These are phyloP conservation scores for Akebia trifoliata DNA, from an alignment of 164 flowering plant genomes.

Conservation along the genomic window DNA sequence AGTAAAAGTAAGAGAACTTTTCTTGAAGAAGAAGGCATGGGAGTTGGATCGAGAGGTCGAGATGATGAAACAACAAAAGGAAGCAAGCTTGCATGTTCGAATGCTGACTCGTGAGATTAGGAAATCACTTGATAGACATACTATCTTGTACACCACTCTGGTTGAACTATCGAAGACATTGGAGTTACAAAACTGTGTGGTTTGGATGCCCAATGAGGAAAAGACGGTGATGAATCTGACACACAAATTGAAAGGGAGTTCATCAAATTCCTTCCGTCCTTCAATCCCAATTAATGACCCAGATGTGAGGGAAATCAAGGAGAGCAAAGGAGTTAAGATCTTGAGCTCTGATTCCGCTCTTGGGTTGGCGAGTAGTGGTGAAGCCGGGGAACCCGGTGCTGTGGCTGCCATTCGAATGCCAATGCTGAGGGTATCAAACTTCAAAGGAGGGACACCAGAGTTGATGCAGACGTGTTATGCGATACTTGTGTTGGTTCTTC, in stretches of 20 bases:
- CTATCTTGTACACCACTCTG: constrained; percentile 73
- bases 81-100: constrained; percentile 76
- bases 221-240: constrained; percentile 65
- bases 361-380: constrained; percentile 55
- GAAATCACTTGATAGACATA: constrained; percentile 76
- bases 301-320: constrained; percentile 58
- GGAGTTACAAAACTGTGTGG: constrained; percentile 70
- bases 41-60: constrained; percentile 85
- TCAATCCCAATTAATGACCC: constrained; percentile 47
- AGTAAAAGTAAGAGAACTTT: constrained; percentile 83
- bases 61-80: constrained; percentile 60
- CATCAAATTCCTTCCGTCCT: constrained; percentile 9
- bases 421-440: constrained; percentile 77
- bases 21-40: constrained; percentile 77
- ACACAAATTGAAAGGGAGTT: constrained; percentile 49
- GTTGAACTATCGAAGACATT: constrained; percentile 76
- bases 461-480: constrained; percentile 61
- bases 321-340: constrained; percentile 50
- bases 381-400: constrained; percentile 42
- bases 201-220: constrained; percentile 85
- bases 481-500: constrained; percentile 75
- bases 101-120: constrained; percentile 96
- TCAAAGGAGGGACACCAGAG: constrained; percentile 92
- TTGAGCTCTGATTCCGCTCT: constrained; percentile 55
- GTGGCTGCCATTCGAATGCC: constrained; percentile 95